Base-by-base conservation (phyloP, 2,329 filamentous ascomycete species). In the Pseudogymnoascus sp. region DNA sequence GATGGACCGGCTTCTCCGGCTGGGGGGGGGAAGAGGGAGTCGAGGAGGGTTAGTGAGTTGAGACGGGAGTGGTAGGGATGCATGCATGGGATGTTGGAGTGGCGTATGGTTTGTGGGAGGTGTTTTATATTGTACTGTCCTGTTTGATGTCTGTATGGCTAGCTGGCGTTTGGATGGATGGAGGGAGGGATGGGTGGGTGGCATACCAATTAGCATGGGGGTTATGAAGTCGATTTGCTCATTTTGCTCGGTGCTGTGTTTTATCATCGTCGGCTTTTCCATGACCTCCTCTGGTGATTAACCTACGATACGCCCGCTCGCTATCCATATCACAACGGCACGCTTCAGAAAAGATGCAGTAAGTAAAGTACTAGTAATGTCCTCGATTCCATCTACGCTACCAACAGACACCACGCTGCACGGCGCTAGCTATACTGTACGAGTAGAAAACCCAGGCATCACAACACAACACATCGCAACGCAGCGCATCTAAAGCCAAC, bases 41-140 rank as follows among this genome's bases (percentile, higher is more conserved):
- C 23, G 44, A 53, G 44, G 44, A 53, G 44, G 44, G 44, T 53
- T 53, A 53, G 44, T 53, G 44, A 53, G 44, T 53, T 53, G 23
- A 53, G 44, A 6, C 1, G 44, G 21, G 44, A 53, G 44, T 53
- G 44, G 44, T 53, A 50, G 14, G 4, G n/a, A n/a, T n/a, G n/a
- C n/a, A n/a, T n/a, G n/a, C n/a, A n/a, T n/a, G n/a, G n/a, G n/a
- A n/a, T 53, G 44, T 53, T 1, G 44, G 23, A 53, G 44, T 53
- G 44, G 44, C 44, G 44, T 50, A 50, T 8, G 21, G 8, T 0
- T 47, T n/a, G 21, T 25, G 5, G 23, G 44, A 14, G 23, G 14
- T 53, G 23, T 28, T 10, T 53, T 53, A 53, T 53, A 53, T 53
- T 53, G 44, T 21, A 28, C 14, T 10, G 0, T 53, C 6, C 23